Conservation (phyloP, 1,284 basidiomycete genomes). For the Marasmius fiardii region DNA sequence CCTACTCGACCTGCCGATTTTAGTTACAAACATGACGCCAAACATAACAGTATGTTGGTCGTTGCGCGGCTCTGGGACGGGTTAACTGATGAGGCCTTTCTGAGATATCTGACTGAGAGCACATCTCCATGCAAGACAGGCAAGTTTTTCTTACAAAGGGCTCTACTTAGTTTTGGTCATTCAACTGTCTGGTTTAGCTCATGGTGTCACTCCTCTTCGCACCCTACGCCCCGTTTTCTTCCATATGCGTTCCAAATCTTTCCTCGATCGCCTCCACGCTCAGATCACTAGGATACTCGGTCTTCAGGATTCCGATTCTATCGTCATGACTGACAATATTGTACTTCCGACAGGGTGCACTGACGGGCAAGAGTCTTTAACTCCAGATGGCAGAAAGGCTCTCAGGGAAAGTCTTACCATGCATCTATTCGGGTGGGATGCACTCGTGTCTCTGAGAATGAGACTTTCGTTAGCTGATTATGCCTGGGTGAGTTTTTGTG, state of each 20-base stretch:
- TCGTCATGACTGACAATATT: constrained; percentile 32
- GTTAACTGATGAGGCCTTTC: constrained; percentile 30
- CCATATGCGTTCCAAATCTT: constrained; percentile 35
- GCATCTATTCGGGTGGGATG: constrained; percentile 61
- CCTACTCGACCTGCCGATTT: constrained; percentile 62
- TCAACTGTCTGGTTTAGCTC: constrained; percentile 28
- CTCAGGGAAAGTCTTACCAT: constrained; percentile 48
- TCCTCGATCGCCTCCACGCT: constrained; percentile 37
- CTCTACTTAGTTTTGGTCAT: constrained; percentile 7
- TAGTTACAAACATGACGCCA: constrained; percentile 75
- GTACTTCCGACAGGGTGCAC: constrained; percentile 26
- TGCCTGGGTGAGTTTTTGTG: constrained; percentile 50
- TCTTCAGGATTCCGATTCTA: constrained; percentile 17
- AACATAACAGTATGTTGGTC: constrained; percentile 58
- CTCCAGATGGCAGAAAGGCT: constrained; percentile 32
- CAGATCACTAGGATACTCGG: constrained; percentile 44
- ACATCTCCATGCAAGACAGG: constrained; percentile 32
- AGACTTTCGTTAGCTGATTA: constrained; percentile 57
- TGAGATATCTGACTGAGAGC: constrained; percentile 33
- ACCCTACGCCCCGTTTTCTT: constrained; percentile 54
- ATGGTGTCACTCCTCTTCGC: constrained; percentile 44
- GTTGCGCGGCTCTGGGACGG: constrained; percentile 52
- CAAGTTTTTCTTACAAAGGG: constrained; percentile 18
- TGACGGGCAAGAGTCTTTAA: constrained; percentile 14
- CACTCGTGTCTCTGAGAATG: constrained; percentile 49